Evolutionary conservation across 176 grass and related monocot genomes (phyloP).

Genomic region (Paspalum notatum): DNA sequence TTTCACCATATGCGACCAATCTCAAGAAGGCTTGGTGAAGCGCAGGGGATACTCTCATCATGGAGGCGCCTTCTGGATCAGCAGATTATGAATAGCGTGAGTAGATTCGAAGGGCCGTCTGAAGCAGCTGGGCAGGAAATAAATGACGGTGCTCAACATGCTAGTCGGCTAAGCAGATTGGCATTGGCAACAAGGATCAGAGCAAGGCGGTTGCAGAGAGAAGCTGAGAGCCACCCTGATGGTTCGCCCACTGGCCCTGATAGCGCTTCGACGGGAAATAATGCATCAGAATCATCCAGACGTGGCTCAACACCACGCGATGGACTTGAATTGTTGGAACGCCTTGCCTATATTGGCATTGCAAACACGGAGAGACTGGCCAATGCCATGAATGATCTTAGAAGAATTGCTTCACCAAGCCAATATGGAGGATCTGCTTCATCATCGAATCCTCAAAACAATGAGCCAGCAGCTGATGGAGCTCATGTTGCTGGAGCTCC

Average conservation of each 20-base stretch:
- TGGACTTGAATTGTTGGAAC: constrained; percentile 73
- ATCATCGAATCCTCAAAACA: constrained; percentile 57
- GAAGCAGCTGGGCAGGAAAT: constrained; percentile 62
- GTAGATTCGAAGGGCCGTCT: constrained; percentile 58
- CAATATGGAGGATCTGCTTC: constrained; percentile 68
- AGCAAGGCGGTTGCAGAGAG: constrained; percentile 64
- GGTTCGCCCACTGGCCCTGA: constrained; percentile 40
- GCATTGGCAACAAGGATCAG: constrained; percentile 61
- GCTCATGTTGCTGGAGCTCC: constrained; percentile 52
- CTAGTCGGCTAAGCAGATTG: constrained; percentile 45
- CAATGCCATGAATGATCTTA: constrained; percentile 64
- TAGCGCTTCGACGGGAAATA: constrained; percentile 46
- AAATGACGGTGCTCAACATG: constrained; percentile 55
- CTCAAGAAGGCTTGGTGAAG: constrained; percentile 88
- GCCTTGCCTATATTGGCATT: constrained; percentile 66
- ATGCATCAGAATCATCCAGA: constrained; percentile 45
- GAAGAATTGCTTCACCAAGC: constrained; percentile 66
- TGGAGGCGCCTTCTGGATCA: constrained; percentile 83
- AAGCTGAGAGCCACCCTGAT: constrained; percentile 47
- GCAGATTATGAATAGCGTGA: constrained; percentile 56
- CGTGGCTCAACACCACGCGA: constrained; percentile 51
- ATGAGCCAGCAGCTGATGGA: constrained; percentile 41
- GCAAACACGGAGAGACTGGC: constrained; percentile 72
- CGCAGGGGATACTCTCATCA: constrained; percentile 74
- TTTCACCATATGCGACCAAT: constrained; percentile 83